Evolutionary conservation across 2,329 filamentous ascomycete genomes (phyloP).

Genomic region (Capronia coronata): DNA sequence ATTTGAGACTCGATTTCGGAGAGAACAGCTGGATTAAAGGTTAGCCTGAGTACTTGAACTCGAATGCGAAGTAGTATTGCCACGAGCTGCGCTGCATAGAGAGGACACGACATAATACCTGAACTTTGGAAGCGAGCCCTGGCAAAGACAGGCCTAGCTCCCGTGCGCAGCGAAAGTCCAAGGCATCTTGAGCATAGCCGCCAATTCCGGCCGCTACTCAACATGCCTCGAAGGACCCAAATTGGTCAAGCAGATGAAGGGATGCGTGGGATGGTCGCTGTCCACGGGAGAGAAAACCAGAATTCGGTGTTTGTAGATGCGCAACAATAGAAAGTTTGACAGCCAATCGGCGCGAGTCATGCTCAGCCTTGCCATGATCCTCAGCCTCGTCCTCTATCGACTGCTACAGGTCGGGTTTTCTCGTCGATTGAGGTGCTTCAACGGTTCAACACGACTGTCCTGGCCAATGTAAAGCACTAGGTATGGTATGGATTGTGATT

Average conservation of each 20-base stretch:
- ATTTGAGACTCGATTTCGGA: conserved; percentile 23
- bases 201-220: conserved; percentile 29
- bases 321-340: not conserved
- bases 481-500: not conserved
- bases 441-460: too few species aligned
- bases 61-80: too few species aligned
- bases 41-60: too few species aligned
- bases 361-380: not conserved
- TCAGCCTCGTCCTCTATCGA: not conserved
- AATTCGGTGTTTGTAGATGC: too few species aligned
- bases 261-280: not conserved
- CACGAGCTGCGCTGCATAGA: too few species aligned
- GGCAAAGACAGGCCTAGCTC: conserved; percentile 25
- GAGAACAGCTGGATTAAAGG: conserved; percentile 27
- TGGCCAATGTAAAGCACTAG: too few species aligned
- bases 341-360: not conserved
- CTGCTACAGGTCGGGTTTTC: too few species aligned
- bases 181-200: conserved; percentile 47
- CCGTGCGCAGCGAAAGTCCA: conserved; percentile 34
- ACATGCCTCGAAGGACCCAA: conserved; percentile 33
- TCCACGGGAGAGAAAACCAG: not conserved
- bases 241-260: not conserved
- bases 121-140: conserved; percentile 31
- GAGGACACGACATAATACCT: too few species aligned
- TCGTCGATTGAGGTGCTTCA: too few species aligned